Evolutionary conservation across 495 filamentous ascomycete genomes (phyloP).

Genomic region (Hypoxylon crocopeplum): DNA sequence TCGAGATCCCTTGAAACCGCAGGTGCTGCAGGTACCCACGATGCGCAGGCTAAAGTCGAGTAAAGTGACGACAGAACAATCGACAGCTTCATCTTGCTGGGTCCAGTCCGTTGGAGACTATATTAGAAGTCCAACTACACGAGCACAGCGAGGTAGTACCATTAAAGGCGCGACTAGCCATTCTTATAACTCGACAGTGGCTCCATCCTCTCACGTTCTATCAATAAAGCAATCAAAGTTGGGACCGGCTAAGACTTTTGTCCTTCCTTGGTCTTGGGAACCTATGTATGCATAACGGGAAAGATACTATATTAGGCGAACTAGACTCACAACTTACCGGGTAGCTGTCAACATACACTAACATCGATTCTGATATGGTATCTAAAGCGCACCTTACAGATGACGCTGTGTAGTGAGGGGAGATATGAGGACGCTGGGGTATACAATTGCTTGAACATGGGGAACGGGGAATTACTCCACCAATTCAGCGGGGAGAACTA

Average conservation of each 20-base stretch:
- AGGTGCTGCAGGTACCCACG: conserved; percentile 15
- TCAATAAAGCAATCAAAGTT: too few relatives aligned
- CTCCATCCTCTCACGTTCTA: too few relatives aligned
- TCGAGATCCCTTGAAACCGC: conserved; percentile 9
- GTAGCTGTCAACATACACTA: background rate
- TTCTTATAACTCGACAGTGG: too few relatives aligned
- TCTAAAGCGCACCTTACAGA: conserved; percentile 12
- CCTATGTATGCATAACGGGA: background rate
- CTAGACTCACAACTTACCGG: background rate
- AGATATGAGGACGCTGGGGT: conserved; percentile 21
- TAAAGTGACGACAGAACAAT: conserved; percentile 11
- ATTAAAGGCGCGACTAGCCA: too few relatives aligned
- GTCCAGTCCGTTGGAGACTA: background rate
- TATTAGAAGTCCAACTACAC: background rate
- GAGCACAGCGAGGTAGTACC: background rate
- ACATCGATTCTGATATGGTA: background rate
- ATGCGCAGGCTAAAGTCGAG: conserved; percentile 15
- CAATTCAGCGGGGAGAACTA: conserved; percentile 16
- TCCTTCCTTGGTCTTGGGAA: background rate
- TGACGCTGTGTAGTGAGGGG: conserved; percentile 14
- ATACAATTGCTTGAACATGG: background rate
- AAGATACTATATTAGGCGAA: conserved; percentile 4
- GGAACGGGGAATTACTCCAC: conserved; percentile 23
- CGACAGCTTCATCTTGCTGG: conserved; percentile 18
- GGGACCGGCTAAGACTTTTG: too few relatives aligned